phyloP scores from a whole-genome alignment of 345 rosid genomes.

The Salix udensis region DNA sequence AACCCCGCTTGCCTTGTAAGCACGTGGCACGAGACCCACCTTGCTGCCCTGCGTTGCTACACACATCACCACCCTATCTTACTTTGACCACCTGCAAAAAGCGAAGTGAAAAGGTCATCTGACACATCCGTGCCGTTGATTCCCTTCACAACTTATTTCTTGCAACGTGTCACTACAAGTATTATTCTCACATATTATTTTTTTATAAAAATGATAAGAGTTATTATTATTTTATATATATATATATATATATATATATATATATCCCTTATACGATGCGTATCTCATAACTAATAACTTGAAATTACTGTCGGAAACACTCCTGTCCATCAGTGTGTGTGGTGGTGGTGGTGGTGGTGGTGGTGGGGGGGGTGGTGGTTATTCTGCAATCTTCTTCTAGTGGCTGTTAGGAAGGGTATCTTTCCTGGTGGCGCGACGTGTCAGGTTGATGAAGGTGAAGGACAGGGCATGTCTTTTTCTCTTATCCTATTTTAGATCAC shows the following conservation, averaged over 20 bases:
- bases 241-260: no score
- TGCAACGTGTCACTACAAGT: conserved; percentile 12
- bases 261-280: no score
- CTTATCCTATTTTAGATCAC: background rate
- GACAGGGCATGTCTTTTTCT: conserved; percentile 35
- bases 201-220: no score
- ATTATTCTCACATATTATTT: no score
- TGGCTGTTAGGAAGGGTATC: conserved; percentile 7
- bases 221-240: no score
- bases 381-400: background rate
- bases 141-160: background rate
- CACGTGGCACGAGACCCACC: conserved; percentile 16
- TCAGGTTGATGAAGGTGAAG: conserved; percentile 14
- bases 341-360: no score
- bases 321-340: no score
- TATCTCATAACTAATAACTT: no score
- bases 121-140: conserved; percentile 23
- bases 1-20: conserved; percentile 6
- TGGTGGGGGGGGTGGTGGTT: no score
- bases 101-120: conserved; percentile 18
- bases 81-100: conserved; percentile 12
- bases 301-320: no score
- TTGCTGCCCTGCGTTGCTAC: background rate
- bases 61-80: conserved; percentile 10
- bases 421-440: conserved; percentile 22